These are phyloP conservation scores for Chrysopogon serrulatus DNA, from an alignment of 176 grass and related monocot species.

Conservation along the genomic window DNA sequence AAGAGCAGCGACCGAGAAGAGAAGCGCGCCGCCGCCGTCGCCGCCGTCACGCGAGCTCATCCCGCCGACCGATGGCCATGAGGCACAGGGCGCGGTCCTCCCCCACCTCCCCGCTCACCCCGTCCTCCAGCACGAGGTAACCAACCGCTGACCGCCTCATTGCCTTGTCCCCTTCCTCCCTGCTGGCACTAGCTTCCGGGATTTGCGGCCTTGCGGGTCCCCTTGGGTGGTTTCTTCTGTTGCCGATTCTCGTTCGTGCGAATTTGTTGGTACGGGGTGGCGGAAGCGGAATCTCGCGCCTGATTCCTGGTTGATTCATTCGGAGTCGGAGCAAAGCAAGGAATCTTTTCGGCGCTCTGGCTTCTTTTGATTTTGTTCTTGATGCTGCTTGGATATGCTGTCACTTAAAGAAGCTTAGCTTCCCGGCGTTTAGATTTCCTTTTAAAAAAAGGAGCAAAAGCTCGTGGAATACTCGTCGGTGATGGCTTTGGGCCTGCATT, in stretches of 20 bases:
- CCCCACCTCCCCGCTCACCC: conserved; percentile 44
- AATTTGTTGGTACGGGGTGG: neutral
- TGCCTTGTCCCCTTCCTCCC: neutral
- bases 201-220: neutral
- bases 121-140: conserved; percentile 36
- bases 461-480: neutral
- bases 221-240: neutral
- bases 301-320: neutral
- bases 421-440: neutral
- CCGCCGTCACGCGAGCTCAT: neutral
- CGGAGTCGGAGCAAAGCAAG: neutral
- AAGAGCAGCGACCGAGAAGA: neutral
- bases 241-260: neutral
- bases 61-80: conserved; percentile 21
- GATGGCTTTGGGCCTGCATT: neutral
- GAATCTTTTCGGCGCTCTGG: neutral
- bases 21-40: neutral
- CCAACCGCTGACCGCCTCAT: neutral
- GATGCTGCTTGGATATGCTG: neutral
- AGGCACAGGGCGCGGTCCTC: conserved; percentile 47
- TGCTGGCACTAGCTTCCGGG: neutral
- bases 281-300: neutral
- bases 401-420: neutral
- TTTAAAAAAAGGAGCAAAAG: neutral
- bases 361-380: neutral